These are phyloP conservation scores for Carex sylvatica DNA, from an alignment of 202 grass and related monocot species.

Conservation along the genomic window DNA sequence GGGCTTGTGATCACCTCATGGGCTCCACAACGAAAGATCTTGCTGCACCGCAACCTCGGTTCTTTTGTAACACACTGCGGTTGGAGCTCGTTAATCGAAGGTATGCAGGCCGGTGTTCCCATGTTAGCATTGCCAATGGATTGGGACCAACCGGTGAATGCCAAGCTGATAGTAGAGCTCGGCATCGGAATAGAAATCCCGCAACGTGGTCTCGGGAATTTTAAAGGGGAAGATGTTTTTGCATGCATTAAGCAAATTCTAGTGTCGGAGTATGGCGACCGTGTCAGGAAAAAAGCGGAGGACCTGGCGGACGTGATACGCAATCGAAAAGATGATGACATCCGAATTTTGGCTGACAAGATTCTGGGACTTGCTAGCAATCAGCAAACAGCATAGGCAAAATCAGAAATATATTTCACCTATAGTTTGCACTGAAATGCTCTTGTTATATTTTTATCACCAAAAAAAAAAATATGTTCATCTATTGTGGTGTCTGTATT, in stretches of 20 bases:
- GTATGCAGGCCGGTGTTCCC: slow-evolving; percentile 18
- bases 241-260: neutral
- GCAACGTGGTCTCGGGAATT: neutral
- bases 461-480: too few relatives aligned
- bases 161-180: neutral
- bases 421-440: too few relatives aligned
- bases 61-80: slow-evolving; percentile 21
- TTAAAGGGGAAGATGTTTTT: slow-evolving; percentile 6
- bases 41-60: neutral
- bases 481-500: too few relatives aligned
- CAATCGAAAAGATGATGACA: slow-evolving; percentile 16
- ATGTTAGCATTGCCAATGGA: slow-evolving; percentile 21
- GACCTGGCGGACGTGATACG: slow-evolving; percentile 12
- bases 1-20: slow-evolving; percentile 14
- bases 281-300: neutral
- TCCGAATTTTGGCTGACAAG: slow-evolving; percentile 21
- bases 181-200: neutral
- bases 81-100: slow-evolving; percentile 28
- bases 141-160: slow-evolving; percentile 5
- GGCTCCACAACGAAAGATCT: slow-evolving; percentile 13
- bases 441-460: too few relatives aligned
- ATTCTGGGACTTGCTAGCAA: neutral
- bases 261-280: neutral
- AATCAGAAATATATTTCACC: too few relatives aligned
- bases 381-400: neutral